Base-by-base conservation (phyloP, 2,329 filamentous ascomycete species). In the Cladophialophora psammophila region DNA sequence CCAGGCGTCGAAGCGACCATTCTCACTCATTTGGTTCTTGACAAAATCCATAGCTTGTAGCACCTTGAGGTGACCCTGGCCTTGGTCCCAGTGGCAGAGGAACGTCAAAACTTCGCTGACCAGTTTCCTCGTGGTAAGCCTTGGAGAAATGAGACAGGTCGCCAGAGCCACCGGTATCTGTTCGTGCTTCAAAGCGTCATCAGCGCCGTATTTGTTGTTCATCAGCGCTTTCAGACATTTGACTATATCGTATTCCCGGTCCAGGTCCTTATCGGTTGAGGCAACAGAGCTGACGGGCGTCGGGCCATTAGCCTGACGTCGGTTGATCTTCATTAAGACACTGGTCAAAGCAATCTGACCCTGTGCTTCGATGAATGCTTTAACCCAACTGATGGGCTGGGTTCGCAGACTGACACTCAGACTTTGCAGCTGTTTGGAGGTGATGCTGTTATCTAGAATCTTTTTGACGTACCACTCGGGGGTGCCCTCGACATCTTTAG, bases 121-220 rank as follows among this genome's bases (percentile, higher is more conserved):
- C 62, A 98, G 86, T 77, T 97, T 98, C 74, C 95, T 86, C 1
- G 95, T 98, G 57, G 93, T 95, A 65, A 99, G 84, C 60, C 95
- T 89, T 8, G 94, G 91, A 9, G 94, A 97, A 61, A 94, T 92
- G 65, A 99, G 84, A 40, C 93, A 97, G 26, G 89, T 93, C 58
- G 91, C 92, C 53, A 99, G 85, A 1, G 95, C 92, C 64, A 96
- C 88, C 70, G 97, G 90, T 70, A 98, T 92, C 76, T 94, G 92
- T 76, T 95, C 91, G 76, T 98, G 94, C 68, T 88, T 85, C 65
- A 99, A 84, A 18, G 95, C 95, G 85, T 99, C 94, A 77, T 99
- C 95, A 69, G 95, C 95, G 69, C 95, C 95, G 78, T 96, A 98
- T 78, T 97, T 97, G 86, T 97, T 99, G 87, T 99, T 99, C 91